A percentile compares a stretch with the other conserved stretches of the same genome.
phyloP scores from a whole-genome alignment of 2,329 filamentous ascomycete genomes.

The Lojkania enalia region DNA sequence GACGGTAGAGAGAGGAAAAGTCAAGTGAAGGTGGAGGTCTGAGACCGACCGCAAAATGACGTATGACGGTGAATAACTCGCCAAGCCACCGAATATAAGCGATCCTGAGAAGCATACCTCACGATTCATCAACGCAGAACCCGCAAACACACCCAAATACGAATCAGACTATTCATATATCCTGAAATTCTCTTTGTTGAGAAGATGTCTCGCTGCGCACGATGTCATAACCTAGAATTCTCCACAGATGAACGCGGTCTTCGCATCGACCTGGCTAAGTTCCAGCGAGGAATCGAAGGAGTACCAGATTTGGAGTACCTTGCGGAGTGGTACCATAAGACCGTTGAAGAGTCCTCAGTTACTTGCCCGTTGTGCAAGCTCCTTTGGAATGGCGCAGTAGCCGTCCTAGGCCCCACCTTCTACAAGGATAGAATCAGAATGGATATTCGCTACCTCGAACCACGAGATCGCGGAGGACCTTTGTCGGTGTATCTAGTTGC shows the following conservation, averaged over 20 bases:
- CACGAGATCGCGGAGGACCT: neutral
- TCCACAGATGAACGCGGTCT: neutral
- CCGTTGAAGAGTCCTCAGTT: neutral
- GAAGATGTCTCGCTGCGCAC: no score
- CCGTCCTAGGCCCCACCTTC: neutral
- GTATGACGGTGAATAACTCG: no score
- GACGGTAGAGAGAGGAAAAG: no score
- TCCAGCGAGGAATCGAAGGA: neutral
- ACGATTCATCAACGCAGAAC: no score
- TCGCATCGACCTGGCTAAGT: neutral
- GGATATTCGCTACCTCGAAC: neutral
- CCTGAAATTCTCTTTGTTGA: no score
- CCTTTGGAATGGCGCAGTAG: neutral
- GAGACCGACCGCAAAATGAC: no score
- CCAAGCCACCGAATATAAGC: no score
- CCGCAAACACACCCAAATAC: no score
- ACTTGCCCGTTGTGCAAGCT: neutral
- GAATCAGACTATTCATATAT: no score
- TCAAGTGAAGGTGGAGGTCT: no score
- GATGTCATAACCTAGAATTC: neutral
- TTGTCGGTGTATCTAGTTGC: neutral
- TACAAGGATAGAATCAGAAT: neutral
- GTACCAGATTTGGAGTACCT: neutral
- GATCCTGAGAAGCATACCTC: no score
- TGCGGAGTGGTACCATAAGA: neutral